phyloP scores from a whole-genome alignment of 148 eudicot genomes.

The Nepenthes gracilis region DNA sequence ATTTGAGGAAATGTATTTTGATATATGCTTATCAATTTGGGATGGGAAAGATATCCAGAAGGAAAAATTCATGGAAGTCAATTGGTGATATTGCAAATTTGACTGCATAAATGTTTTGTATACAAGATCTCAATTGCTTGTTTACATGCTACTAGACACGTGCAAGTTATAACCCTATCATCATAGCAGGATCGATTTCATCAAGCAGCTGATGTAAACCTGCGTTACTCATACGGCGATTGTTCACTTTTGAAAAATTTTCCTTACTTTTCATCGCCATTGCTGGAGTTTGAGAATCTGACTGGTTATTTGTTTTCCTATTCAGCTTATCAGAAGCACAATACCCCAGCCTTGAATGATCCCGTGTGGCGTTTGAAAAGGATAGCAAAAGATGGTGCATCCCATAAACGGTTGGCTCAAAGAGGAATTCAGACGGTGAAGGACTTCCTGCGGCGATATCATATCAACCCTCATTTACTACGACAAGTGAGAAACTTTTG shows the following conservation, averaged over 20 bases:
- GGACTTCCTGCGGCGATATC: slow-evolving; percentile 15
- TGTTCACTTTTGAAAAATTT: neutral
- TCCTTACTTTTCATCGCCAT: neutral
- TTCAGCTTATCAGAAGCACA: slow-evolving; percentile 19
- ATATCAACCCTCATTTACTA: slow-evolving; percentile 9
- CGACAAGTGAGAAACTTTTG: slow-evolving; percentile 35
- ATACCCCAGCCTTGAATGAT: slow-evolving; percentile 11
- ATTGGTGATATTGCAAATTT: neutral
- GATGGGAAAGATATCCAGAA: too few relatives aligned
- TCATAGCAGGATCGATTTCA: neutral
- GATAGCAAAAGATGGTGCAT: slow-evolving; percentile 12
- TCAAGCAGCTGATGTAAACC: neutral
- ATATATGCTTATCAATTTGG: too few relatives aligned
- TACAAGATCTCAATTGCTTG: too few relatives aligned
- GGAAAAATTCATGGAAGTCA: too few relatives aligned
- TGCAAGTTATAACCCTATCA: too few relatives aligned
- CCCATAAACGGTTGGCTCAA: slow-evolving; percentile 5
- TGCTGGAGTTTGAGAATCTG: neutral
- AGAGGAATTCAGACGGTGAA: slow-evolving; percentile 12
- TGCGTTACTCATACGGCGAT: neutral
- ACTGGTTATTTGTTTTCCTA: neutral
- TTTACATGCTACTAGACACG: too few relatives aligned
- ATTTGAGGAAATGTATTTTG: too few relatives aligned
- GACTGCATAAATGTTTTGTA: neutral
- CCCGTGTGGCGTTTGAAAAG: slow-evolving; percentile 12